These are phyloP conservation scores for Neonectria hederae DNA, from an alignment of 2,329 filamentous ascomycete genomes.

Conservation along the genomic window DNA sequence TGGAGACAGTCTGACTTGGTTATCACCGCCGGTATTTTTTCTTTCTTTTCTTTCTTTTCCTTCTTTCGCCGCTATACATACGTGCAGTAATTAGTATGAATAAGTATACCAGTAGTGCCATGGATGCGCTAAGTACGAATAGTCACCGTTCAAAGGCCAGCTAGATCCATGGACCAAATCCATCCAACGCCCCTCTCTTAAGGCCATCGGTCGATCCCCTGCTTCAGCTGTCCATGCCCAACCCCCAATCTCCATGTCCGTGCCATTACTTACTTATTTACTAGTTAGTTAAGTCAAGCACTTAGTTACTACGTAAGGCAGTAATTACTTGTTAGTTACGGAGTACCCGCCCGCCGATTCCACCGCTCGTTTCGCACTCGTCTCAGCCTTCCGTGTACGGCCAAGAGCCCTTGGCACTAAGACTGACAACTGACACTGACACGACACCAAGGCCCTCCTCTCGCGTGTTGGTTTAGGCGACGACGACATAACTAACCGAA, in stretches of 20 bases:
- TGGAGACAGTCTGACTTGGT: neutral
- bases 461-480: neutral
- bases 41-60: neutral
- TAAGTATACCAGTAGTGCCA: too few species aligned
- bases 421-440: neutral
- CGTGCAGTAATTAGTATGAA: too few species aligned
- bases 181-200: neutral
- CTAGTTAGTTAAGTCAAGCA: too few species aligned
- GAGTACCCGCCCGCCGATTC: neutral
- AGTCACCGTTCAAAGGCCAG: neutral
- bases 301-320: too few species aligned
- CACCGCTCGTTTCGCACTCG: constrained; percentile 12
- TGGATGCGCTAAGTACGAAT: too few species aligned
- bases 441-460: too few species aligned
- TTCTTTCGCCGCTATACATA: neutral
- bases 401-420: constrained; percentile 1
- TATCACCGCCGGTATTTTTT: too few species aligned
- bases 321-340: too few species aligned
- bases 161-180: neutral
- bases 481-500: neutral
- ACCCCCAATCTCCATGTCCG: neutral
- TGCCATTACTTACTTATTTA: too few species aligned
- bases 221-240: neutral
- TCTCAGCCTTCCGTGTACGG: constrained; percentile 22
- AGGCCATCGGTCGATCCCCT: neutral